Evolutionary conservation across 208 protist genomes (phyloP).

Genomic region (Trichomonas tenax): DNA sequence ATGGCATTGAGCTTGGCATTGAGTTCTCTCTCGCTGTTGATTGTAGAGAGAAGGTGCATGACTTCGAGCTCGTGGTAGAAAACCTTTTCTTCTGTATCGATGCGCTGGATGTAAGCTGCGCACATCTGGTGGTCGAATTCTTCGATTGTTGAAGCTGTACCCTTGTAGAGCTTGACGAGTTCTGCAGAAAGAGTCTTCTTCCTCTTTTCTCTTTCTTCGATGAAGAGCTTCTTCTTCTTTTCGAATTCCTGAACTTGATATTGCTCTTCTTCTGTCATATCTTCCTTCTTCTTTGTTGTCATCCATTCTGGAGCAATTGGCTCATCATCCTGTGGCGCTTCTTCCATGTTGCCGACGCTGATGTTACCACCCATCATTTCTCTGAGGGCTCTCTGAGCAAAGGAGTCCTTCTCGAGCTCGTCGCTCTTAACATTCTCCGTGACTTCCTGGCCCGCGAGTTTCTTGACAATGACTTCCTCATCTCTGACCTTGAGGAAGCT

Average conservation of each 20-base stretch:
- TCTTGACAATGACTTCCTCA: not conserved
- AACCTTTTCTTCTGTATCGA: not conserved
- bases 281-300: conserved; percentile 6
- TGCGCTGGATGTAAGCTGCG: not conserved
- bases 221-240: not conserved
- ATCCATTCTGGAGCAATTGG: not conserved
- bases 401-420: conserved; percentile 11
- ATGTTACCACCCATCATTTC: not conserved
- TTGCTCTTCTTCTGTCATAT: conserved; percentile 18
- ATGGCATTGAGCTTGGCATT: not conserved
- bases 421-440: not conserved
- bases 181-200: not conserved
- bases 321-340: not conserved
- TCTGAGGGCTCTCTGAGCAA: not conserved
- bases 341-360: not conserved
- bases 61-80: not conserved
- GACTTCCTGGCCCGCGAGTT: not conserved
- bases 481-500: not conserved
- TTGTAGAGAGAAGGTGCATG: not conserved
- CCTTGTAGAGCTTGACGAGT: not conserved
- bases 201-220: conserved; percentile 8
- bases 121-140: not conserved
- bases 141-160: not conserved
- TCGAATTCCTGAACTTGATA: conserved; percentile 16
- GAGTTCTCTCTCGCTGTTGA: not conserved